phyloP scores from a whole-genome alignment of 352 stramenopile species.

The Pythium utonaiense region DNA sequence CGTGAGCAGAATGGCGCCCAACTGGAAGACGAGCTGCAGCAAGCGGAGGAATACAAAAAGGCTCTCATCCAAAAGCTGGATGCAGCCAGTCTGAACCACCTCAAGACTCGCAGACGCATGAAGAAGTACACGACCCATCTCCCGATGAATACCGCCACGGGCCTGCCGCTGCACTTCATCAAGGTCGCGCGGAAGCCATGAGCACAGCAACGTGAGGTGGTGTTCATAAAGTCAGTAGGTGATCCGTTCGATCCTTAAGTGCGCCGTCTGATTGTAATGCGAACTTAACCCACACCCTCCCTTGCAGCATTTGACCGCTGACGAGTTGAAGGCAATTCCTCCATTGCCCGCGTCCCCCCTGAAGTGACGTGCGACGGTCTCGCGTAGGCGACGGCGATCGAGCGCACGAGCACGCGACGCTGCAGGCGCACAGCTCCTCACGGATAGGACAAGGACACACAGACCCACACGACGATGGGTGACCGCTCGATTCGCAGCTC shows the following conservation, averaged over 20 bases:
- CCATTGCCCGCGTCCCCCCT: background rate
- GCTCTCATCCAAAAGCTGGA: constrained; percentile 19
- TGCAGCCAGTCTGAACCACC: constrained; percentile 16
- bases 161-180: constrained; percentile 24
- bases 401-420: background rate
- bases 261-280: constrained; percentile 6
- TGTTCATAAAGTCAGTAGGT: constrained; percentile 6
- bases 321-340: constrained; percentile 24
- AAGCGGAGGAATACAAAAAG: constrained; percentile 27
- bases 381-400: background rate
- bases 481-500: constrained; percentile 10
- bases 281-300: constrained; percentile 16
- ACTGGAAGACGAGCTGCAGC: constrained; percentile 30
- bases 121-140: constrained; percentile 6
- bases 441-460: background rate
- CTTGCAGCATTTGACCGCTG: constrained; percentile 6
- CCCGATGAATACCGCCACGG: constrained; percentile 8
- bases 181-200: constrained; percentile 6
- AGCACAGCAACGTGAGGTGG: no score
- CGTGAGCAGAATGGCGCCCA: constrained; percentile 28
- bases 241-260: constrained; percentile 7
- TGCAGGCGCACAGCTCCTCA: background rate
- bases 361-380: background rate
- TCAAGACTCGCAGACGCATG: constrained; percentile 20
- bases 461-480: constrained; percentile 8